These are phyloP conservation scores for Trichophaea hybrida DNA, from an alignment of 2,329 filamentous ascomycete species.

Conservation along the genomic window DNA sequence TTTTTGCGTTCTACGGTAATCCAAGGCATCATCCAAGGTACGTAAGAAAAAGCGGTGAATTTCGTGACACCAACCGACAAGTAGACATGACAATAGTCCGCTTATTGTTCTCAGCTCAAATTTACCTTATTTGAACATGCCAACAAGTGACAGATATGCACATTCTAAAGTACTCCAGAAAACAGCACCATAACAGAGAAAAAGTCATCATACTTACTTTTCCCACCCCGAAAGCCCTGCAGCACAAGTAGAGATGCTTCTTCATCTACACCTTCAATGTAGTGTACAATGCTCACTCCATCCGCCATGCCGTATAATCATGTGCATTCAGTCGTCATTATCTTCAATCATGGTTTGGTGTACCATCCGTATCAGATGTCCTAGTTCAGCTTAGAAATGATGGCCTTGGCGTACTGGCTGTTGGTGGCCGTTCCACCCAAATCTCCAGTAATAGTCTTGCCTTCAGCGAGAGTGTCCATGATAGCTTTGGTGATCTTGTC, in stretches of 20 bases:
- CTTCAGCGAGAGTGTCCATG: constrained; percentile 88
- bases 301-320: background rate
- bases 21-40: too few relatives aligned
- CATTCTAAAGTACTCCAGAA: background rate
- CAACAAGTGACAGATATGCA: too few relatives aligned
- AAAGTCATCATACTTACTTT: too few relatives aligned
- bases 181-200: background rate
- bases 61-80: too few relatives aligned
- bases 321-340: background rate
- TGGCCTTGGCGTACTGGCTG: constrained; percentile 79
- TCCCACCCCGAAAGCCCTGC: background rate
- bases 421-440: constrained; percentile 94
- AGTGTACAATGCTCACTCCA: background rate
- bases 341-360: background rate
- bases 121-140: too few relatives aligned
- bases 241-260: background rate
- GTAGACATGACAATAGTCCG: too few relatives aligned
- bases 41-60: too few relatives aligned
- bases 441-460: constrained; percentile 90
- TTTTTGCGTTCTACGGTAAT: too few relatives aligned
- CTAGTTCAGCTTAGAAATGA: constrained; percentile 47
- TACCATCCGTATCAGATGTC: background rate
- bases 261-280: background rate
- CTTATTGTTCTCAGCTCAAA: too few relatives aligned
- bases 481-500: constrained; percentile 82